Base-by-base conservation (phyloP, 768 basidiomycete genomes). In the Daedaleopsis nitida region DNA sequence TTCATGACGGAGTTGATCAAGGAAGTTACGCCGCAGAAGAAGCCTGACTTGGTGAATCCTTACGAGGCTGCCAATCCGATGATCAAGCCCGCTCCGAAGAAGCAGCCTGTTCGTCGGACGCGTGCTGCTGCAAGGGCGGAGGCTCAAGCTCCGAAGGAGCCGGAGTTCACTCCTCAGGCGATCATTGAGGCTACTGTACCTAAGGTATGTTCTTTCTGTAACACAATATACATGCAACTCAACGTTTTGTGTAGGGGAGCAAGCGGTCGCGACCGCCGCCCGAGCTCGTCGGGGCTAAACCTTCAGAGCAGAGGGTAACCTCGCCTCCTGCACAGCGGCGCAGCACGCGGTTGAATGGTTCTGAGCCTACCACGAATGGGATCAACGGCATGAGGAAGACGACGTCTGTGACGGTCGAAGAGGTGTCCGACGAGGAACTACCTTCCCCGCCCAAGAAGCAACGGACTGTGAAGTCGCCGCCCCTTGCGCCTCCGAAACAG, bases 151-250 rank as follows among this genome's bases (percentile, higher is more conserved):
- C 14, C 54, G 48, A 59, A 65, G 32, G 65, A 66, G 27, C 63
- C 65, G 1, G 71, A 71, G 56, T 24, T 77, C 52, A 83, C 86
- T 38, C 82, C 86, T 1, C 88, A 88, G 63, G 84, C 83, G 39
- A 87, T 90, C 52, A 88, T 92, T 48, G 88, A 91, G 73, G 88
- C 89, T 3, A 91, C 90, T 1, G 68, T 92, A 13, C 91, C 91
- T 14, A 89, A 86, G 80, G 86, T 85, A 60, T 59, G 81, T 73
- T 17, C 3, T 8, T n/a, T 1, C 24, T 53, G 37, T 24, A 43
- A 58, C 19, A n/a, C 42, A 16, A 14, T 4, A 8, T 51, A 19
- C 32, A 27, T 42, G 32, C 9, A 57, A 8, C 24, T 58, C 67
- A 21, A 66, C 48, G 24, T 60, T 62, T 44, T 61, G 44, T 65